Conservation (phyloP, 2,329 filamentous ascomycete genomes). For the Elsinoe fawcettii region DNA sequence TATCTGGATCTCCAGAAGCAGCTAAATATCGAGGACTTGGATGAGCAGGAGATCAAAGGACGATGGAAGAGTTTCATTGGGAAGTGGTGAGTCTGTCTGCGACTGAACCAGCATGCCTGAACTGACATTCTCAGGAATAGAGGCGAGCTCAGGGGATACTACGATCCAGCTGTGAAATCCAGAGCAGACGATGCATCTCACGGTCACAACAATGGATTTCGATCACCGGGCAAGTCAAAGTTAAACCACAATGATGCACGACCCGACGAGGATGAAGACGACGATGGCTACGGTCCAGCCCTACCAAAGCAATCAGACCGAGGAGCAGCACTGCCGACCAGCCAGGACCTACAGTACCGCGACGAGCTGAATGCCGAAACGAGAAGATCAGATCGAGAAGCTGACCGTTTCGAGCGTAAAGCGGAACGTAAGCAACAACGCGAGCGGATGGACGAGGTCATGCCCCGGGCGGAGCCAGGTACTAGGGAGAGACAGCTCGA, state of each 20-base stretch:
- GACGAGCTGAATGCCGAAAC: slow-evolving; percentile 33
- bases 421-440: slow-evolving; percentile 60
- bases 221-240: neutral
- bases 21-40: slow-evolving; percentile 58
- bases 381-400: slow-evolving; percentile 44
- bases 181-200: slow-evolving; percentile 34
- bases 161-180: slow-evolving; percentile 66
- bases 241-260: slow-evolving; percentile 30
- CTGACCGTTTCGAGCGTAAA: slow-evolving; percentile 55
- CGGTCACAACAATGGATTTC: neutral
- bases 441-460: slow-evolving; percentile 69
- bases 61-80: slow-evolving; percentile 89
- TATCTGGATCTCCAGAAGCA: slow-evolving; percentile 87
- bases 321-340: slow-evolving; percentile 59
- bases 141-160: slow-evolving; percentile 84
- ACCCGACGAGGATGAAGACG: slow-evolving; percentile 48
- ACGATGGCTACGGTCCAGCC: slow-evolving; percentile 51
- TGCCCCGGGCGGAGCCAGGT: slow-evolving; percentile 73
- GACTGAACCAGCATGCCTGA: neutral
- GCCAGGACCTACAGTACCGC: slow-evolving; percentile 63
- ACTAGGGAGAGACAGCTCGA: slow-evolving; percentile 78
- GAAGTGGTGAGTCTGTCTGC: slow-evolving; percentile 59
- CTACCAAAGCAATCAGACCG: slow-evolving; percentile 32
- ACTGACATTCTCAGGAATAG: slow-evolving; percentile 62
- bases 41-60: slow-evolving; percentile 67